Evolutionary conservation across 495 filamentous ascomycete genomes (phyloP), one percentile per base, ranked within the genome.

Genomic region (Rusavskia elegans): DNA sequence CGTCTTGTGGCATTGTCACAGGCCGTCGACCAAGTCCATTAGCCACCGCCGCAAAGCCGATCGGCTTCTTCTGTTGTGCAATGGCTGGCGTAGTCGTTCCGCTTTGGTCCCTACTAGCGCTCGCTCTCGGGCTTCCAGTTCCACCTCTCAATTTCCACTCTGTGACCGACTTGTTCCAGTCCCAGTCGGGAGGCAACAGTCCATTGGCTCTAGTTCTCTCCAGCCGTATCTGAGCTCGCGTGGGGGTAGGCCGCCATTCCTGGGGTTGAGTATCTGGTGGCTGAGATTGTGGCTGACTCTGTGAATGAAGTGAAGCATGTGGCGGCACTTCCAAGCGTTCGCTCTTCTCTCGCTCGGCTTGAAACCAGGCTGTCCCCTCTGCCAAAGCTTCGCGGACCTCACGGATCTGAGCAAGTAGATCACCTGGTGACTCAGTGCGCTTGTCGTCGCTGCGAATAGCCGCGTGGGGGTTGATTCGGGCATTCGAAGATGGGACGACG

Each of bases 391-490:
- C 55, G 35, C 57, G 54, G 20, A 59, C 53, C 29, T 49, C 42
- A 30, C 57, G 59, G 17, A 62, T 45, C 23, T 57, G 55, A 16
- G 59, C 57, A 21, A 62, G 59, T 11, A 62, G 53, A 27, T 48
- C 59, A 35, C 59, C 55, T 36, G 59, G 57, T n/a, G 54, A 50
- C 10, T 35, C 32, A 7, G 32, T 11, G 32, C 9, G 13, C 32
- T 10, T 35, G 5, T 35, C 32, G 13, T 35, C 9, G 32, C 2
- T 1, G 32, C 5, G 13, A 11, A 7, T 10, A 14, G 32, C 1
- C 5, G 32, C 8, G 32, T 35, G 13, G 9, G 32, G 32, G 32
- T 35, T 35, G 10, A 14, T 7, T 35, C 13, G 32, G 32, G 9
- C 13, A 14, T 14, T 7, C 2, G 2, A 7, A 35, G 13, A 35